Conservation (phyloP, 1,139 yeast genomes). For the Sugiyamaella sp. region DNA sequence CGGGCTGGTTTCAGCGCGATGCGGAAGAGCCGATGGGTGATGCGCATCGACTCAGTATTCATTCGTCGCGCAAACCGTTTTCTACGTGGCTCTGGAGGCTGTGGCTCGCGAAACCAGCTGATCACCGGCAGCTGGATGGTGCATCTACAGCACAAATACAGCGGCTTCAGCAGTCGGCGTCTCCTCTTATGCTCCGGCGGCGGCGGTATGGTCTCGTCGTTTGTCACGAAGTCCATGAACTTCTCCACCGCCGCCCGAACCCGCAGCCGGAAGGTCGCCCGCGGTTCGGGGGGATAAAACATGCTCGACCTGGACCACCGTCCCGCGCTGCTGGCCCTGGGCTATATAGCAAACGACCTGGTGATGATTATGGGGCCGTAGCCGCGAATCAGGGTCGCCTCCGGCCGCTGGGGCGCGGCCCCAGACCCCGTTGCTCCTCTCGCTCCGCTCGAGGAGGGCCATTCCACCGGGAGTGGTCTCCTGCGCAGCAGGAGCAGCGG, state of each 20-base stretch:
- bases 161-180: neutral
- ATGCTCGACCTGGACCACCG: neutral
- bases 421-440: too few relatives aligned
- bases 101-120: neutral
- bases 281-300: neutral
- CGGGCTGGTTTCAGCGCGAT: neutral
- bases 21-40: neutral
- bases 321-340: neutral
- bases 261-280: neutral
- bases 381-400: too few relatives aligned
- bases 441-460: too few relatives aligned
- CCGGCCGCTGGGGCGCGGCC: too few relatives aligned
- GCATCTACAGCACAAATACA: neutral
- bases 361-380: too few relatives aligned
- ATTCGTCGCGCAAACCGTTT: neutral
- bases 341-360: too few relatives aligned
- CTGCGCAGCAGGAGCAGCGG: too few relatives aligned
- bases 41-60: neutral
- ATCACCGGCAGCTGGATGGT: neutral
- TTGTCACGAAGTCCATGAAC: neutral
- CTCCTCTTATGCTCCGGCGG: neutral
- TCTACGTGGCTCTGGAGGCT: neutral
- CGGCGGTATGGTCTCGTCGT: neutral
- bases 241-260: neutral
- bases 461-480: too few relatives aligned